Conservation (phyloP, 495 filamentous ascomycete genomes). For the Aspergillus cristatus region DNA sequence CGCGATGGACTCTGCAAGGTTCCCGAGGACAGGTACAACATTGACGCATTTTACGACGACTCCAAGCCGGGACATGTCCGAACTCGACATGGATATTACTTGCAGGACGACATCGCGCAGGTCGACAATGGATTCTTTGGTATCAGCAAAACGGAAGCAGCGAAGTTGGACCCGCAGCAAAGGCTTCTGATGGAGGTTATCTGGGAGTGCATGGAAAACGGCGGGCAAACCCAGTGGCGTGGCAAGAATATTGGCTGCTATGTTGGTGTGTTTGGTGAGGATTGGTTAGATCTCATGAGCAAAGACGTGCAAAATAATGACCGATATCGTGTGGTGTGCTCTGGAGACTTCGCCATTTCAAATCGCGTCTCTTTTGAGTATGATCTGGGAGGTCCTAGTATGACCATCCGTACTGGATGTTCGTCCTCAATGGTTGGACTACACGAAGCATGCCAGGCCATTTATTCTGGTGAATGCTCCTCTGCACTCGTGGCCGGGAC, state of each 20-base stretch:
- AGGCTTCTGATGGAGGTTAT: constrained; percentile 45
- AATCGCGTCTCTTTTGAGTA: constrained; percentile 28
- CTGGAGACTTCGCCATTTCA: constrained; percentile 19
- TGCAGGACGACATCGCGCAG: constrained; percentile 26
- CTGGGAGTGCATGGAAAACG: constrained; percentile 27
- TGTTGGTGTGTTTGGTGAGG: constrained; percentile 35
- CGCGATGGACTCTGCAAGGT: constrained; percentile 21
- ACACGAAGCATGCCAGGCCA: constrained; percentile 16
- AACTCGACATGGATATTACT: constrained; percentile 25
- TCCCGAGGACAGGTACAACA: constrained; percentile 29
- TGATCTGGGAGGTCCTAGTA: constrained; percentile 23
- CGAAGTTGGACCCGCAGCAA: constrained; percentile 49
- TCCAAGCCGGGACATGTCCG: background rate
- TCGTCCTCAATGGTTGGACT: constrained; percentile 19
- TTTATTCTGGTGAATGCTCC: constrained; percentile 23
- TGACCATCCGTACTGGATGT: constrained; percentile 24
- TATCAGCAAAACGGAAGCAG: constrained; percentile 32
- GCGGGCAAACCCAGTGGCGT: constrained; percentile 33
- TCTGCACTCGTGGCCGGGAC: constrained; percentile 29
- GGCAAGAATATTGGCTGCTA: constrained; percentile 38
- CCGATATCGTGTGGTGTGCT: constrained; percentile 7
- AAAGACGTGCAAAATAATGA: constrained; percentile 11
- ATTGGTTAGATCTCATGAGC: constrained; percentile 17
- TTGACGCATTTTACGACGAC: constrained; percentile 18
- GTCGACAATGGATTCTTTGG: constrained; percentile 29